Evolutionary conservation across 1,284 basidiomycete genomes (phyloP), one percentile per base, ranked within the genome.

Genomic region (Wallemia hederae): DNA sequence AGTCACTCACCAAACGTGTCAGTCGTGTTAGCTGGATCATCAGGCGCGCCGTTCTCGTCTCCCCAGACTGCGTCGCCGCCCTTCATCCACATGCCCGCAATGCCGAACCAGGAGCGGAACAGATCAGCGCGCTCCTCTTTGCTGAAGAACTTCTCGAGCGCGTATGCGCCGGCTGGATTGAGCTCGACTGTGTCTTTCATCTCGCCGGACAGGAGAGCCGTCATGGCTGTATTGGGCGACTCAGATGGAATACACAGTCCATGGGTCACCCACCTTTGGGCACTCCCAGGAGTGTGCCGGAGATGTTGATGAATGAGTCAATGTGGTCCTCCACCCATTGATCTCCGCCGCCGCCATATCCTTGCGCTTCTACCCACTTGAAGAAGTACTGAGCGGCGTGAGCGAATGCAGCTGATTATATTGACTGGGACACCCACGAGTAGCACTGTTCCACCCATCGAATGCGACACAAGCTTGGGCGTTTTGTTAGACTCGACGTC

Each of bases 161-260:
- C 81, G 68, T 87, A 88, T 59, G 82, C 79, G 22, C 84, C 85
- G 5, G 83, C 83, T 17, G 86, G 85, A 66, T 88, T 83, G 69
- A 90, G 76, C 68, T 94, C 85, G 9, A 96, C 91, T 0, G 91
- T 97, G 66, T 97, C 88, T 69, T 83, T 82, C 91, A 96, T 96
- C 67, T 88, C 86, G 9, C 85, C 85, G 0, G 87, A 90, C 27
- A 98, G 74, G 69, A 97, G 88, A 1, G 92, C 91, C 0, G 90
- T 75, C 87, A 97, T 94, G 0, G 91, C 86, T 72, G 97, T 98
- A 1, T 87, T 73, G 0, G 77, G 75, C 58, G 75, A 73, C 64
- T 29, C 9, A 27, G 9, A 11, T 27, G 62, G 34, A 65, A 57
- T 55, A 24, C 22, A 24, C 24, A 25, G 22, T 26, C 25, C 26